Base-by-base conservation (phyloP, 805 yeast species). In the Cyberlindnera xishuangbannaensis region DNA sequence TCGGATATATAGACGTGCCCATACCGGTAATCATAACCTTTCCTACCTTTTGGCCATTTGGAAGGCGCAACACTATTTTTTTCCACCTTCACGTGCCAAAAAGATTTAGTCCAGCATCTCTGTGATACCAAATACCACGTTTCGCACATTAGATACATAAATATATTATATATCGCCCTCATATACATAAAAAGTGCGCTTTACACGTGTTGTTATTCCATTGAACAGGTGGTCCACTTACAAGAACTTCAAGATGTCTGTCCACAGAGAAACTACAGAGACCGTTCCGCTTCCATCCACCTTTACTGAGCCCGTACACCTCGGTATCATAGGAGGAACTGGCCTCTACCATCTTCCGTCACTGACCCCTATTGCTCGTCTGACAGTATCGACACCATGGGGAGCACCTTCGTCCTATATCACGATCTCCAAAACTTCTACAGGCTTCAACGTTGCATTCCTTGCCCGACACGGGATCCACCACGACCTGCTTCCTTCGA, bases 261-360 rank as follows among this genome's bases (percentile, higher is more conserved):
- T 26, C 15, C 56, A 52, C 30, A 47, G 56, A 36, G 55, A 50
- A 37, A 11, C 42, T 15, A 11, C 30, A 7, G 36, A 24, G 10
- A 9, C 26, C 6, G 21, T 32, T 2, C 33, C 29, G 18, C 37
- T 52, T 8, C 82, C 84, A 26, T 67, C 70, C 38, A 61, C 62
- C 20, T 79, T 72, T 61, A 55, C 60, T 36, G 83, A 77, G 48
- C 79, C 83, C 21, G 83, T 92, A 17, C 70, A 74, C 25, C 69
- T 92, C 27, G 97, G 95, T 22, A 76, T 92, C 47, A 92, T 92
- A 56, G 98, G 98, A 25, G 98, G 98, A 25, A 92, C 98, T 5
- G 99, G 99, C n/a, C 71, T 92, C 19, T 92, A 92, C 66, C 83
- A 84, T 38, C 67, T 92, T 37, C 84, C 81, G 25, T 77, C 84